A percentile compares a stretch with the other conserved stretches of the same genome.
phyloP scores from a whole-genome alignment of 139 green algal genomes.

The Closterium sp. region DNA sequence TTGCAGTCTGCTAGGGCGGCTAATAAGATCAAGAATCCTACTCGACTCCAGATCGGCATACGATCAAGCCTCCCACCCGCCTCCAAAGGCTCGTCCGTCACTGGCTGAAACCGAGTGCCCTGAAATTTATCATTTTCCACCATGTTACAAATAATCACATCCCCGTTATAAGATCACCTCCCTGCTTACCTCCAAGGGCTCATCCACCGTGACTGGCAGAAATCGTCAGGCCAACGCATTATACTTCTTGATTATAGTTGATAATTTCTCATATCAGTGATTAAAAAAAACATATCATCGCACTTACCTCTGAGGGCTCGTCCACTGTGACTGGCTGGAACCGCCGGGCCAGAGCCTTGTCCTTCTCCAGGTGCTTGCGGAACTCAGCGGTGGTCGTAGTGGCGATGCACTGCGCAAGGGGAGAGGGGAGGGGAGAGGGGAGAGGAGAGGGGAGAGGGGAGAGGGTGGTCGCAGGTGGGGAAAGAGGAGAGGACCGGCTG shows the following conservation, averaged over 20 bases:
- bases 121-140: neutral
- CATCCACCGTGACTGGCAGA: conserved; percentile 62
- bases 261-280: too few relatives aligned
- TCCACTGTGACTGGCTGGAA: conserved; percentile 74
- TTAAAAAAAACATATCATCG: too few relatives aligned
- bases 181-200: conserved; percentile 20
- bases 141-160: neutral
- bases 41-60: neutral
- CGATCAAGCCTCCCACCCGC: neutral
- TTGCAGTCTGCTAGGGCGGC: conserved; percentile 78
- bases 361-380: conserved; percentile 89
- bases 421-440: too few relatives aligned
- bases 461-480: too few relatives aligned
- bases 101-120: neutral
- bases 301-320: conserved; percentile 35
- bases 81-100: neutral
- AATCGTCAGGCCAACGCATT: conserved; percentile 90
- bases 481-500: too few relatives aligned
- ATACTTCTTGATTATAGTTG: conserved; percentile 74
- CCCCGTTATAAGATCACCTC: neutral
- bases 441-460: too few relatives aligned
- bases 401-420: conserved; percentile 61
- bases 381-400: conserved; percentile 70
- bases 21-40: neutral
- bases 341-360: conserved; percentile 86